Conservation (phyloP, 345 rosid genomes). For the Ceriops tagal region DNA sequence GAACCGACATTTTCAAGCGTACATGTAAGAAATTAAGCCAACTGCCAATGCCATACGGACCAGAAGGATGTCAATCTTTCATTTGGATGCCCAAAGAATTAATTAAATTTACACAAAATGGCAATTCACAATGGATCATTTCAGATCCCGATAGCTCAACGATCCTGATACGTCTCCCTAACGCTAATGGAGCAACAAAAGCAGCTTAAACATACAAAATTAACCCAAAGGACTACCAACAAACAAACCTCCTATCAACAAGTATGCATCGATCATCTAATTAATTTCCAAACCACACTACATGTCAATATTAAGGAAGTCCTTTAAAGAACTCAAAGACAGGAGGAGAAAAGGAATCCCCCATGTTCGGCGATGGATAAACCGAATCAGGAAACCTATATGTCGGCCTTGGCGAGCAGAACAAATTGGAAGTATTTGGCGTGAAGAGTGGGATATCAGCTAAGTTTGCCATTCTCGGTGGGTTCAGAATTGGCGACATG, state of each 20-base stretch:
- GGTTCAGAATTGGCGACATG: slow-evolving; percentile 14
- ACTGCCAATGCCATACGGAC: too few species aligned
- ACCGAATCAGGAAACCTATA: slow-evolving; percentile 25
- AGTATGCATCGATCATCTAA: not conserved
- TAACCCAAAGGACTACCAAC: too few species aligned
- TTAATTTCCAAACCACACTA: not conserved
- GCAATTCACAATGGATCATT: not conserved
- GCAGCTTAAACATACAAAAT: too few species aligned
- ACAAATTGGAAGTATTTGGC: slow-evolving; percentile 25
- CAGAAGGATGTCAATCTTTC: too few species aligned
- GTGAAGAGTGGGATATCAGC: slow-evolving; percentile 43
- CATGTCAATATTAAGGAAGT: slow-evolving; percentile 25
- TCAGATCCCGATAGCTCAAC: not conserved
- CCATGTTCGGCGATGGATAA: slow-evolving; percentile 3
- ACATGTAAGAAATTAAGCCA: too few species aligned
- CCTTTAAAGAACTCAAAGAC: slow-evolving; percentile 33
- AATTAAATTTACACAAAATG: slow-evolving; percentile 1
- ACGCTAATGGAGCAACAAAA: too few species aligned
- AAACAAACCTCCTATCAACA: not conserved
- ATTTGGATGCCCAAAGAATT: slow-evolving; percentile 11
- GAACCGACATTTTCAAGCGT: too few species aligned
- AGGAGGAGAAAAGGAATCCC: slow-evolving; percentile 27
- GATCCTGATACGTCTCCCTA: not conserved
- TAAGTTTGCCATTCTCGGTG: slow-evolving; percentile 11
- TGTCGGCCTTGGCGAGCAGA: slow-evolving; percentile 28